phyloP scores from a whole-genome alignment of 2,329 filamentous ascomycete species.

The Chaetomiaceae sp. region DNA sequence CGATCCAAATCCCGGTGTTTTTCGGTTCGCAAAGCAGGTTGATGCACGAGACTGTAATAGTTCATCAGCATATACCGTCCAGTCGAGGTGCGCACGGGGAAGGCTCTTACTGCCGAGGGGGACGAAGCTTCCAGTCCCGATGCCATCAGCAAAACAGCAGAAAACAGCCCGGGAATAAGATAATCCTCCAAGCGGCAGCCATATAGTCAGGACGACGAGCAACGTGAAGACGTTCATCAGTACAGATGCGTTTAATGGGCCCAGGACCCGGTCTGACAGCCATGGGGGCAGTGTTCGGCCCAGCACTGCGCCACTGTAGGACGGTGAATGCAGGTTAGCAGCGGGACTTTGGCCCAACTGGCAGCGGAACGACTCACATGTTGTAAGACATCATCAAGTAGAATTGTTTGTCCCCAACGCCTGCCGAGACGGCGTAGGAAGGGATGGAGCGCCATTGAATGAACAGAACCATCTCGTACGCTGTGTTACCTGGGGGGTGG shows the following conservation, averaged over 20 bases:
- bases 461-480: conserved; percentile 29
- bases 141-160: conserved; percentile 25
- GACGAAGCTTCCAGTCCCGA: conserved; percentile 28
- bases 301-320: conserved; percentile 25
- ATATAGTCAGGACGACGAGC: conserved; percentile 21
- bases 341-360: too few relatives aligned
- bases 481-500: conserved; percentile 15
- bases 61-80: neutral
- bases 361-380: conserved; percentile 22
- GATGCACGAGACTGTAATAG: conserved; percentile 24
- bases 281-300: conserved; percentile 25
- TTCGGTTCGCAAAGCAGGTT: conserved; percentile 23
- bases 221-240: conserved; percentile 25
- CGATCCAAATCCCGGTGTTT: conserved; percentile 27
- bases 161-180: conserved; percentile 21
- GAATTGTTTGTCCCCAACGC: conserved; percentile 24
- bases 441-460: conserved; percentile 29
- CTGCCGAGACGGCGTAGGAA: conserved; percentile 23
- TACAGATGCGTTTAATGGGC: conserved; percentile 25
- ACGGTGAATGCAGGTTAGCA: neutral
- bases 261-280: conserved; percentile 22
- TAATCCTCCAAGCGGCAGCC: conserved; percentile 25
- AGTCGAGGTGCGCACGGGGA: neutral
- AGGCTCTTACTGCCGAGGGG: conserved; percentile 22
- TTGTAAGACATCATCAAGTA: conserved; percentile 29